Conservation (phyloP, 345 rosid genomes). For the Bruguiera parviflora region DNA sequence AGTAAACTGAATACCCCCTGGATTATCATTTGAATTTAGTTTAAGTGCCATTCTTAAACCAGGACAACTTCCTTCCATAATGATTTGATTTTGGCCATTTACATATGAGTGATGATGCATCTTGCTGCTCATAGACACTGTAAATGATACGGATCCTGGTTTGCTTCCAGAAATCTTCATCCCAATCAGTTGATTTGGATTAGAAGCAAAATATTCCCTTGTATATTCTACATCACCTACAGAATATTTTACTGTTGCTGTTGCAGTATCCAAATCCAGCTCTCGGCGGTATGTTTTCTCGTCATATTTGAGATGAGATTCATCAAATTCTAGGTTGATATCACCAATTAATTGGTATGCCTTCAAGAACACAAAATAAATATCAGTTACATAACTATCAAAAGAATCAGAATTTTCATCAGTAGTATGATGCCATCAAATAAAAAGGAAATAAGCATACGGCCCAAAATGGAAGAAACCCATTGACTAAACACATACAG, state of each 20-base stretch:
- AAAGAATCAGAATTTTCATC: not conserved
- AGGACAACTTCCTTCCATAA: constrained; percentile 71
- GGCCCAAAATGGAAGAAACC: not conserved
- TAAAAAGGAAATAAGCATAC: not conserved
- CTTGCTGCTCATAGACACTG: constrained; percentile 55
- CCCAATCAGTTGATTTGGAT: constrained; percentile 65
- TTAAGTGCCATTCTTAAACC: constrained; percentile 57
- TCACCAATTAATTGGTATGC: constrained; percentile 88
- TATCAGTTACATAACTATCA: not conserved
- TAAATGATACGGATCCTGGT: constrained; percentile 64
- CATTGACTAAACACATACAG: too few relatives aligned
- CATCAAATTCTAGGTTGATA: constrained; percentile 68
- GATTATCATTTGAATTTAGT: constrained; percentile 33
- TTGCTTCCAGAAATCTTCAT: constrained; percentile 60
- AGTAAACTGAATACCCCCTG: constrained; percentile 64
- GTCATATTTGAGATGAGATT: constrained; percentile 59
- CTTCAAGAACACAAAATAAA: constrained; percentile 34
- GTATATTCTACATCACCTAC: constrained; percentile 56
- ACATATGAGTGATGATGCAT: constrained; percentile 50
- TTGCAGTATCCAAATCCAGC: constrained; percentile 81
- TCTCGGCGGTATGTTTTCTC: constrained; percentile 65
- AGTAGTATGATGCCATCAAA: not conserved
- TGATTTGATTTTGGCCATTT: constrained; percentile 47
- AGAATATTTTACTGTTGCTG: constrained; percentile 58
- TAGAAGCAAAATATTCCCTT: constrained; percentile 70